phyloP scores from a whole-genome alignment of 108 stramenopile species.

The Tribonema minus region DNA sequence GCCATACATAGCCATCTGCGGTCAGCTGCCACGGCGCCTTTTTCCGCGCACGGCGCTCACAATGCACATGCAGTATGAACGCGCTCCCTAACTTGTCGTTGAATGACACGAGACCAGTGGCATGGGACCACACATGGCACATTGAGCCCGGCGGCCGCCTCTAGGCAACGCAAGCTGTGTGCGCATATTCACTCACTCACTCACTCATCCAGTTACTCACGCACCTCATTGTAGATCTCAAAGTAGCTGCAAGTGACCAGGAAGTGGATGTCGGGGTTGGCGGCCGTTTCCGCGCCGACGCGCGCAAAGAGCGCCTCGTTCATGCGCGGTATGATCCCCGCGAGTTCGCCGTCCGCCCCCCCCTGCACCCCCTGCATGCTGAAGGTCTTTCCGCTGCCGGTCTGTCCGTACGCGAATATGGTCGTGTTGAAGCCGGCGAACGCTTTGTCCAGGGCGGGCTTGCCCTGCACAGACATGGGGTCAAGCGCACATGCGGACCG shows the following conservation, averaged over 20 bases:
- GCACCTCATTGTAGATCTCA: conserved; percentile 98
- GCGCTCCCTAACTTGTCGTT: too few species aligned
- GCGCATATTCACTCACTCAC: too few species aligned
- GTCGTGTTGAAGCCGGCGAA: conserved; percentile 50
- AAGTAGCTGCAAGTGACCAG: conserved; percentile 85
- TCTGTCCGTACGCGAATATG: conserved; percentile 47
- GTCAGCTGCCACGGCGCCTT: too few species aligned
- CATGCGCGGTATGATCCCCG: conserved; percentile 56
- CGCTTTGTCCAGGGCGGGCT: conserved; percentile 42
- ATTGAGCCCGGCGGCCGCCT: too few species aligned
- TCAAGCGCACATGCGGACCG: not conserved
- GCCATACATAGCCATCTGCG: too few species aligned
- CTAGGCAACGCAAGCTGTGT: too few species aligned
- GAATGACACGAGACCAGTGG: too few species aligned
- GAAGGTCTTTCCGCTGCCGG: conserved; percentile 45
- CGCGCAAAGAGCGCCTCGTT: conserved; percentile 47
- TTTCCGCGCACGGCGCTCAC: too few species aligned
- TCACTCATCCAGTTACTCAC: too few species aligned
- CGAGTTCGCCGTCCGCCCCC: conserved; percentile 17
- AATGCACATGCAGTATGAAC: too few species aligned
- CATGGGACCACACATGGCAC: too few species aligned
- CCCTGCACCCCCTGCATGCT: conserved; percentile 44
- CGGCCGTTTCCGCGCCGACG: not conserved
- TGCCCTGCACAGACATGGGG: not conserved
- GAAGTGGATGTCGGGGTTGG: conserved; percentile 54